These are phyloP conservation scores for Fagus crenata DNA, from an alignment of 306 rosid genomes.

Conservation along the genomic window DNA sequence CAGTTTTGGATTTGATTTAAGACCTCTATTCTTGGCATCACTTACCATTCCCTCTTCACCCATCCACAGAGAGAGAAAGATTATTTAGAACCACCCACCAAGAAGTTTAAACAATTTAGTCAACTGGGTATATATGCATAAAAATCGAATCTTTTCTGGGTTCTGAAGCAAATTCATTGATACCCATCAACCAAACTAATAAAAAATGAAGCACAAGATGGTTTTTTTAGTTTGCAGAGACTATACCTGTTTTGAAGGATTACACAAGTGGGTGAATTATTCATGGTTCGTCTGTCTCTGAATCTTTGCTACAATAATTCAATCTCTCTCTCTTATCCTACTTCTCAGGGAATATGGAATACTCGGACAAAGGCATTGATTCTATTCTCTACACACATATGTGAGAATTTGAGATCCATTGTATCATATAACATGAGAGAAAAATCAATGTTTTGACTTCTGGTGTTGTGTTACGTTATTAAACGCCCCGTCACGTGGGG, in stretches of 20 bases:
- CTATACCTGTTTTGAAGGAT: slow-evolving; percentile 10
- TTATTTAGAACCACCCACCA: background rate
- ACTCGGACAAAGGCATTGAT: background rate
- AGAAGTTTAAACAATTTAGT: background rate
- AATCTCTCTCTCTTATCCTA: background rate
- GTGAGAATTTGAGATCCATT: background rate
- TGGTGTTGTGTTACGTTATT: background rate
- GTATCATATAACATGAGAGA: background rate
- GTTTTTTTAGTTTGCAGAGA: background rate
- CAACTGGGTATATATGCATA: slow-evolving; percentile 12
- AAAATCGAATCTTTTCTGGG: slow-evolving; percentile 12
- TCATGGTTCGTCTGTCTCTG: background rate
- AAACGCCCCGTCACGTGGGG: background rate
- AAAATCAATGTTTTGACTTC: background rate
- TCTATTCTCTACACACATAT: background rate
- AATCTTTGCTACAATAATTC: background rate
- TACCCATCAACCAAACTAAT: background rate
- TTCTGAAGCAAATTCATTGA: background rate
- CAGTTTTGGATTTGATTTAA: slow-evolving; percentile 52
- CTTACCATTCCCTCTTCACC: slow-evolving; percentile 48
- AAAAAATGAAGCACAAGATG: background rate
- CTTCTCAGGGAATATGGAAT: background rate
- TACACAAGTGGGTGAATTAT: background rate
- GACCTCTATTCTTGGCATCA: slow-evolving; percentile 29
- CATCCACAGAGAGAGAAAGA: slow-evolving; percentile 27